Conservation (phyloP, 2,329 filamentous ascomycete genomes). For the Pseudogymnoascus verrucosus region DNA sequence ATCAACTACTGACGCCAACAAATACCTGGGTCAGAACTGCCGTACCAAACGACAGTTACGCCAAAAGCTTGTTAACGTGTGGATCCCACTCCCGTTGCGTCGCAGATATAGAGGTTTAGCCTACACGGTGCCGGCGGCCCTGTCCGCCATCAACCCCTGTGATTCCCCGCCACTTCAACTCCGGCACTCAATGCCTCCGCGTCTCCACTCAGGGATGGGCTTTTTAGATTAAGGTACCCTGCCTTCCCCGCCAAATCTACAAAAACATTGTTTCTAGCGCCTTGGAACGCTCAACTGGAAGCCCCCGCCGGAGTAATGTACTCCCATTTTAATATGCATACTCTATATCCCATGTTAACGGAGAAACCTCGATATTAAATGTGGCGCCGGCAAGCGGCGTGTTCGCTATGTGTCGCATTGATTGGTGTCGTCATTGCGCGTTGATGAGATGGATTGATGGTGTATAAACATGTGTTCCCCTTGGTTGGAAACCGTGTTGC, state of each 20-base stretch:
- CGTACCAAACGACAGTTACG: background rate
- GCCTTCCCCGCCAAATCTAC: background rate
- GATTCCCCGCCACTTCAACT: background rate
- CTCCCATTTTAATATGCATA: background rate
- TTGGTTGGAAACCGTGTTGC: background rate
- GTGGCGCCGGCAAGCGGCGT: background rate
- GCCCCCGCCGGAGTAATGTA: conserved; percentile 1
- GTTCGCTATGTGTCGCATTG: background rate
- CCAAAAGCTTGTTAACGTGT: background rate
- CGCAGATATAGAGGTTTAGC: background rate
- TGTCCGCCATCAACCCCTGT: background rate
- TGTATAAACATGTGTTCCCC: background rate
- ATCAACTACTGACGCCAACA: background rate
- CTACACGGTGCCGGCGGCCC: background rate
- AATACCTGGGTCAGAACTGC: background rate
- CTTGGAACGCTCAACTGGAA: background rate
- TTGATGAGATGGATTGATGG: background rate
- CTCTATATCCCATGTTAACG: background rate
- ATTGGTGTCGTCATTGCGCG: background rate
- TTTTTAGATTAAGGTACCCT: conserved; percentile 4
- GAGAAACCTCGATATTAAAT: background rate
- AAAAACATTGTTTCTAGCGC: conserved; percentile 1
- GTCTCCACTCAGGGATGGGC: background rate
- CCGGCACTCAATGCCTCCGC: background rate
- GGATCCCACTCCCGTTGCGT: background rate